Conservation (phyloP, 176 grass and related monocot species). For the Areca catechu region DNA sequence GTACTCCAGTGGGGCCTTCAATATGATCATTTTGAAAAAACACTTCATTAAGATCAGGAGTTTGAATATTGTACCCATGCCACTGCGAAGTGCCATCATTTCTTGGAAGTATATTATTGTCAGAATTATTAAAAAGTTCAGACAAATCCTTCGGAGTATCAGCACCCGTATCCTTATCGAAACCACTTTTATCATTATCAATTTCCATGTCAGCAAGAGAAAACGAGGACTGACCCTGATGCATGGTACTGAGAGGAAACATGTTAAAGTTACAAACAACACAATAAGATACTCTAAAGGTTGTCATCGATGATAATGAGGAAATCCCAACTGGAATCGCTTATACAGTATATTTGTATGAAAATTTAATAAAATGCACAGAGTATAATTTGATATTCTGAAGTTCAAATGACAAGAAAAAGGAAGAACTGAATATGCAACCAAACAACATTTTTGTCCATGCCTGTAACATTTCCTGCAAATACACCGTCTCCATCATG, state of each 20-base stretch:
- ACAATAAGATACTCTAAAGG: too few relatives aligned
- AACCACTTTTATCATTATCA: conserved; percentile 35
- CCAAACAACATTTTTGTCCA: too few relatives aligned
- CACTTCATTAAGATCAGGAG: conserved; percentile 86
- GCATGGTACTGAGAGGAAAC: conserved; percentile 27
- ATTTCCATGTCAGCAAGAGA: conserved; percentile 62
- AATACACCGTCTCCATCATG: too few relatives aligned
- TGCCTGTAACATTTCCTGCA: too few relatives aligned
- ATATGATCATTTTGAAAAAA: conserved; percentile 54
- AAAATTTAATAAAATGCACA: too few relatives aligned
- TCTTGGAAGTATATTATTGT: conserved; percentile 15
- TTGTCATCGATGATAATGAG: too few relatives aligned
- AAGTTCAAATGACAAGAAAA: too few relatives aligned
- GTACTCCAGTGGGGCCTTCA: conserved; percentile 36
- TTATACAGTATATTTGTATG: too few relatives aligned
- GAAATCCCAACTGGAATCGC: too few relatives aligned
- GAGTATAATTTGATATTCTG: too few relatives aligned
- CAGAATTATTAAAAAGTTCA: conserved; percentile 22
- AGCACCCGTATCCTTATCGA: conserved; percentile 28
- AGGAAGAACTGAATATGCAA: too few relatives aligned
- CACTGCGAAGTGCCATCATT: conserved; percentile 45
- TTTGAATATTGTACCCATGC: conserved; percentile 60
- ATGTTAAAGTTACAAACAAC: conserved; percentile 6
- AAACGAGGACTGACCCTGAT: conserved; percentile 48
- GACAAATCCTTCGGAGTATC: conserved; percentile 37